These are phyloP conservation scores for Tylopilus sp. DNA, from an alignment of 1,284 basidiomycete species.

Conservation along the genomic window DNA sequence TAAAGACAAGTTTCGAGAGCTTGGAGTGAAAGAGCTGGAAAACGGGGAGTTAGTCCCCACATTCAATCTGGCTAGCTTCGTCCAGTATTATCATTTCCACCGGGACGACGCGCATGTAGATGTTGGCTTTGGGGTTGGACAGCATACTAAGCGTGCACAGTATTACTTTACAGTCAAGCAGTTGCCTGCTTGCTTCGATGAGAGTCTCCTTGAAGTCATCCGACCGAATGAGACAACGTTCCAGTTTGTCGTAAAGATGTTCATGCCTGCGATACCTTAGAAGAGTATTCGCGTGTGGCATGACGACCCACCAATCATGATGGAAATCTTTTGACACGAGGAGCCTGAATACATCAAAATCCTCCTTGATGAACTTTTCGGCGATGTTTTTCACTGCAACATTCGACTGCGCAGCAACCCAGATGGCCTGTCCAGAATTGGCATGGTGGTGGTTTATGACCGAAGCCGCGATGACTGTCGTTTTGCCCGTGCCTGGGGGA, in stretches of 20 bases:
- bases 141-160: slow-evolving; percentile 52
- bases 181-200: slow-evolving; percentile 17
- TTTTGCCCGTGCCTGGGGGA: slow-evolving; percentile 45
- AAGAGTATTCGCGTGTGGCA: neutral
- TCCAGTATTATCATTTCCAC: slow-evolving; percentile 54
- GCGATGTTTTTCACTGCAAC: slow-evolving; percentile 57
- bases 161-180: slow-evolving; percentile 50
- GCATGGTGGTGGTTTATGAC: slow-evolving; percentile 40
- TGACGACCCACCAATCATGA: slow-evolving; percentile 51
- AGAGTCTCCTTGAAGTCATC: slow-evolving; percentile 36
- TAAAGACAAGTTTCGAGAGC: slow-evolving; percentile 62
- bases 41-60: slow-evolving; percentile 55
- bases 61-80: slow-evolving; percentile 64
- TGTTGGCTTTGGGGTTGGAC: slow-evolving; percentile 30
- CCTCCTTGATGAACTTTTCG: slow-evolving; percentile 39
- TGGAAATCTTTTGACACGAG: slow-evolving; percentile 45
- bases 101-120: slow-evolving; percentile 41
- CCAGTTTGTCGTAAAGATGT: slow-evolving; percentile 53
- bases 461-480: slow-evolving; percentile 41
- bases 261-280: slow-evolving; percentile 56
- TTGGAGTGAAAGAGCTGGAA: slow-evolving; percentile 42
- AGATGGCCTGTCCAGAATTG: slow-evolving; percentile 38
- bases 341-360: slow-evolving; percentile 38
- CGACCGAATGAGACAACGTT: slow-evolving; percentile 48
- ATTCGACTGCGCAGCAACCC: slow-evolving; percentile 70